A percentile compares a stretch with the other conserved stretches of the same genome.
phyloP scores from a whole-genome alignment of 2,329 filamentous ascomycete genomes.

The Pestalotiopsis sp. region DNA sequence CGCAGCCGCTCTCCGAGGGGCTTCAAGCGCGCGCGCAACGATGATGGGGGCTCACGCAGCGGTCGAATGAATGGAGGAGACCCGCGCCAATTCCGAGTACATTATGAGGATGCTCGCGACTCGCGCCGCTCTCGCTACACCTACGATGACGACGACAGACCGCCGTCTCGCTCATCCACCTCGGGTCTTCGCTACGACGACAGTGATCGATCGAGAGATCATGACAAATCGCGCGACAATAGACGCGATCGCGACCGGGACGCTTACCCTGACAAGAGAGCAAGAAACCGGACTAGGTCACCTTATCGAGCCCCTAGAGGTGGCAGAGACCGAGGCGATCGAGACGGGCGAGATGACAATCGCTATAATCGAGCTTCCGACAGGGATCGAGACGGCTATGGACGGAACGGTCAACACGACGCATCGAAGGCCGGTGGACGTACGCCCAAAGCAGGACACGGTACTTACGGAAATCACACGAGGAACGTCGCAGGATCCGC shows the following conservation, averaged over 20 bases:
- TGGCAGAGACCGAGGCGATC: constrained; percentile 28
- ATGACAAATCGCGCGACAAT: constrained; percentile 30
- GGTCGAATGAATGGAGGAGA: constrained; percentile 50
- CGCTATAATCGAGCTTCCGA: constrained; percentile 26
- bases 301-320: constrained; percentile 28
- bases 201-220: constrained; percentile 45
- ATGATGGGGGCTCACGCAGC: constrained; percentile 53
- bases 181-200: constrained; percentile 49
- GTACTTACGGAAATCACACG: constrained; percentile 64
- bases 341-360: constrained; percentile 25
- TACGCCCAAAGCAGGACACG: constrained; percentile 61
- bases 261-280: constrained; percentile 54
- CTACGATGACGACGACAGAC: constrained; percentile 62
- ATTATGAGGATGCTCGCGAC: constrained; percentile 60
- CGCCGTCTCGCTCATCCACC: constrained; percentile 41
- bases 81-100: constrained; percentile 61
- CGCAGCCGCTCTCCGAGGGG: constrained; percentile 65
- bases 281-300: constrained; percentile 46
- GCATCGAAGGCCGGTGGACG: constrained; percentile 60
- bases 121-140: constrained; percentile 49
- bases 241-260: constrained; percentile 57
- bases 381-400: constrained; percentile 33
- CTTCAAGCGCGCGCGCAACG: constrained; percentile 68
- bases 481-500: constrained; percentile 59
- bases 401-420: constrained; percentile 50